phyloP scores from a whole-genome alignment of 2,329 filamentous ascomycete species.

The Aspergillus sp. region DNA sequence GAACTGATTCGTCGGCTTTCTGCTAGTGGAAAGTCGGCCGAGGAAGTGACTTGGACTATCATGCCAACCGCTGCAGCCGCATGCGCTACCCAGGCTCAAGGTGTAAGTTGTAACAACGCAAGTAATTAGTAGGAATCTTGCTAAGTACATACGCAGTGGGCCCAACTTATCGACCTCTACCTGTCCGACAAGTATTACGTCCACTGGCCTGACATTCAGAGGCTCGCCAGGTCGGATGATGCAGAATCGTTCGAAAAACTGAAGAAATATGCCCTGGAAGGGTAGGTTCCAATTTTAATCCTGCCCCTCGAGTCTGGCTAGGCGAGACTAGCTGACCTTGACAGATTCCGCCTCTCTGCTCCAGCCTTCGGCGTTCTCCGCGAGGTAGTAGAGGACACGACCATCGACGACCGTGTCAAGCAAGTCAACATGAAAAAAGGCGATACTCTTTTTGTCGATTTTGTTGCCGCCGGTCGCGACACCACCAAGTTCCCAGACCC shows the following conservation, averaged over 20 bases:
- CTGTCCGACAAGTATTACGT: constrained; percentile 7
- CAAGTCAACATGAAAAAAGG: neutral
- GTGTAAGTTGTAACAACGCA: constrained; percentile 3
- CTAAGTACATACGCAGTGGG: constrained; percentile 8
- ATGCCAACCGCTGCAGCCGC: constrained; percentile 11
- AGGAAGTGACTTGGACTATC: constrained; percentile 10
- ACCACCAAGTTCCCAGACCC: constrained; percentile 2
- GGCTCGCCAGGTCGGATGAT: constrained; percentile 1
- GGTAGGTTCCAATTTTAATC: neutral
- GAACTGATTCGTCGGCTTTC: constrained; percentile 5
- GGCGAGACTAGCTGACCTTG: too few relatives aligned
- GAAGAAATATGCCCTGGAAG: constrained; percentile 13
- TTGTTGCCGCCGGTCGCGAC: constrained; percentile 4
- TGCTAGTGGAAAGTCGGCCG: constrained; percentile 4
- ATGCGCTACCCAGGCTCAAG: constrained; percentile 12
- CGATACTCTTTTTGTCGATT: constrained; percentile 5
- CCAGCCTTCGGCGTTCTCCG: constrained; percentile 13
- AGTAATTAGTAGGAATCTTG: neutral
- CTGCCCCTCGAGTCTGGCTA: too few relatives aligned
- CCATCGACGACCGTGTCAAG: neutral
- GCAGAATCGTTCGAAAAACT: constrained; percentile 7
- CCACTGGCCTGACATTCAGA: constrained; percentile 10
- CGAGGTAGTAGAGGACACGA: neutral
- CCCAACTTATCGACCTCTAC: constrained; percentile 12
- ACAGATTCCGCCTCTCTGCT: constrained; percentile 11